Percentiles rank a stretch among this genome's conserved stretches.
phyloP scores from a whole-genome alignment of 2,329 filamentous ascomycete genomes.

The Fusarium fracticaudum region DNA sequence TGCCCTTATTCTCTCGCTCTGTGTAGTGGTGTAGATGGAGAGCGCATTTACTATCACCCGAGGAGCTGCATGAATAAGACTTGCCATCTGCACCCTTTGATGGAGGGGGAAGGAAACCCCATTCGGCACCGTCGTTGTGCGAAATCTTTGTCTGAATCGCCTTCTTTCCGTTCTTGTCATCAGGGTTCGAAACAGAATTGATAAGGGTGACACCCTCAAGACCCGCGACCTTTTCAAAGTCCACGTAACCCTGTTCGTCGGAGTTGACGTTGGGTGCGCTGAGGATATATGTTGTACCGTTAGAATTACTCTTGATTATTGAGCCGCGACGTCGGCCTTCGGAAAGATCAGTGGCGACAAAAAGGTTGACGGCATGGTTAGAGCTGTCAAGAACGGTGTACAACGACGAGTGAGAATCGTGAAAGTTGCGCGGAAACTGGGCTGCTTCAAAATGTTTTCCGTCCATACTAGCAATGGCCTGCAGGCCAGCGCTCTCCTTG shows the following conservation, averaged over 20 bases:
- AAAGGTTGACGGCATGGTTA: conserved; percentile 92
- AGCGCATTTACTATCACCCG: conserved; percentile 75
- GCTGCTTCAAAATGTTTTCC: conserved; percentile 84
- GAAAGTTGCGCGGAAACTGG: conserved; percentile 86
- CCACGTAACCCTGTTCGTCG: conserved; percentile 80
- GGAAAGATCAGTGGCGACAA: conserved; percentile 80
- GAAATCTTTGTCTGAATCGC: conserved; percentile 90
- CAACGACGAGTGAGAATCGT: conserved; percentile 78
- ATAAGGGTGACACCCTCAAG: conserved; percentile 90
- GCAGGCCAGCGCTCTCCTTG: conserved; percentile 68
- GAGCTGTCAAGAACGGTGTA: conserved; percentile 97
- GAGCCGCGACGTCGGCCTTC: conserved; percentile 78
- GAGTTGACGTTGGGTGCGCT: conserved; percentile 85
- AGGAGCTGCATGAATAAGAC: conserved; percentile 71
- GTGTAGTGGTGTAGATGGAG: conserved; percentile 97
- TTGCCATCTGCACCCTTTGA: conserved; percentile 75
- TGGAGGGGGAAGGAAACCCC: conserved; percentile 81
- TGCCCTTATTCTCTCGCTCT: conserved; percentile 81
- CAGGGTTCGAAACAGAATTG: conserved; percentile 82
- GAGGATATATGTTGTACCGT: conserved; percentile 93
- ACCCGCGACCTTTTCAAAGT: conserved; percentile 95
- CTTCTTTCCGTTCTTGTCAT: conserved; percentile 81
- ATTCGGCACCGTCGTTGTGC: conserved; percentile 94
- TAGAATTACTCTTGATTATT: conserved; percentile 98
- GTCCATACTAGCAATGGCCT: conserved; percentile 85